These are phyloP conservation scores for Exophiala bonariae DNA, from an alignment of 2,329 filamentous ascomycete genomes.

Conservation along the genomic window DNA sequence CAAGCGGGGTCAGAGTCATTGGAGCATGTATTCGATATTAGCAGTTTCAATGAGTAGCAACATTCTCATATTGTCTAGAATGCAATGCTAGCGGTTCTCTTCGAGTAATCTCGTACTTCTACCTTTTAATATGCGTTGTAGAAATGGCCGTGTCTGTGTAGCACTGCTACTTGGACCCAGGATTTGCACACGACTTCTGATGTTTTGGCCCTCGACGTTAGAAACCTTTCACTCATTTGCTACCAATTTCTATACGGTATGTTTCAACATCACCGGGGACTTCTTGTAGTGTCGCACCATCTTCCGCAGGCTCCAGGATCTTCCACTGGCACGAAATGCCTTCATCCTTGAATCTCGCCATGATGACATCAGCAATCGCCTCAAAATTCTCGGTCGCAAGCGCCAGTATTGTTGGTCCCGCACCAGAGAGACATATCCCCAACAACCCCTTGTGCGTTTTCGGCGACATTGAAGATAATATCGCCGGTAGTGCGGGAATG, in stretches of 20 bases:
- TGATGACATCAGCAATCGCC: slow-evolving; percentile 76
- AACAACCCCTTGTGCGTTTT: slow-evolving; percentile 82
- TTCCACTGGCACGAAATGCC: slow-evolving; percentile 79
- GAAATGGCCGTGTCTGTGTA: too few relatives aligned
- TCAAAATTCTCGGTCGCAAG: slow-evolving; percentile 89
- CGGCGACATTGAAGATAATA: slow-evolving; percentile 88
- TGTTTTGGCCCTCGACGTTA: too few relatives aligned
- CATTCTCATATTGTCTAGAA: slow-evolving; percentile 24
- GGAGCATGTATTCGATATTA: slow-evolving; percentile 19
- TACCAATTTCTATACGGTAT: too few relatives aligned
- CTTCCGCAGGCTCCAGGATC: slow-evolving; percentile 83
- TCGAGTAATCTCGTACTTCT: too few relatives aligned
- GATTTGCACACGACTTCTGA: too few relatives aligned
- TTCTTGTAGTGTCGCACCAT: slow-evolving; percentile 41
- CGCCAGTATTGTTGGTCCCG: slow-evolving; percentile 91
- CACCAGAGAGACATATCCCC: slow-evolving; percentile 91
- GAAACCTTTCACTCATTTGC: too few relatives aligned
- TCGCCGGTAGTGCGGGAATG: slow-evolving; percentile 87
- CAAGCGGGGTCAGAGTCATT: slow-evolving; percentile 15
- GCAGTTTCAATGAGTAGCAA: slow-evolving; percentile 25
- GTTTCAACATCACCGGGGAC: slow-evolving; percentile 16
- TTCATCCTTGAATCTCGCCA: slow-evolving; percentile 65
- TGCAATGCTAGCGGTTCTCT: slow-evolving; percentile 20
- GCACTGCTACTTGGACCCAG: too few relatives aligned
- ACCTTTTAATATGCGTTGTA: too few relatives aligned